Base-by-base conservation (phyloP, 208 protist species). In the Tritrichomonas foetus region DNA sequence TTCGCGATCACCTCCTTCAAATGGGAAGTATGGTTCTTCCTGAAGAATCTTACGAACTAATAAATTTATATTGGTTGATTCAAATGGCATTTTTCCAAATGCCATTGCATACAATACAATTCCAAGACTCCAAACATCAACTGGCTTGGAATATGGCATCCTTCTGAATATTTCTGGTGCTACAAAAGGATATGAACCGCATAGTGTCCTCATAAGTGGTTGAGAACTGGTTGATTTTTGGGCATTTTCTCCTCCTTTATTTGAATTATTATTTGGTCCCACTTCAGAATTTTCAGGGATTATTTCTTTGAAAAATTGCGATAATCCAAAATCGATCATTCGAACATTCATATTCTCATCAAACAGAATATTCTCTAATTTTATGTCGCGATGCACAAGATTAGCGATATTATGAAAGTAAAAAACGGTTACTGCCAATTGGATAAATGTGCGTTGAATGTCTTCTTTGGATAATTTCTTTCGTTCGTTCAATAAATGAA, bases 261-360 rank as follows among this genome's bases (percentile, higher is more conserved):
- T 64, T 64, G 55, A 22, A 22, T 8, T 25, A 64, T 64, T 25
- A n/a, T n/a, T n/a, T n/a, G n/a, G n/a, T n/a, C n/a, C n/a, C n/a
- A n/a, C n/a, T n/a, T n/a, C n/a, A n/a, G n/a, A n/a, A n/a, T n/a
- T n/a, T n/a, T n/a, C n/a, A n/a, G n/a, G n/a, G n/a, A n/a, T n/a
- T n/a, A n/a, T n/a, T 27, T 30, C 8, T 20, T 82, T 50, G 14
- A 89, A 22, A 36, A 89, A 41, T 20, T 44, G 27, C 39, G 78
- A 89, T n/a, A 89, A 39, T 27, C 78, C 78, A 36, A 89, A 89
- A 57, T 89, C 78, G 36, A 89, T 89, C 1, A 89, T 41, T 39
- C 47, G 44, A 16, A 39, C 47, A 57, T 89, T 47, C n/a, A 33
- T 14, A 89, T 57, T 39, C 20, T 47, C 33, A 39, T 89, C 78